phyloP scores from a whole-genome alignment of 164 flowering plant genomes.

The Buxus sempervirens region DNA sequence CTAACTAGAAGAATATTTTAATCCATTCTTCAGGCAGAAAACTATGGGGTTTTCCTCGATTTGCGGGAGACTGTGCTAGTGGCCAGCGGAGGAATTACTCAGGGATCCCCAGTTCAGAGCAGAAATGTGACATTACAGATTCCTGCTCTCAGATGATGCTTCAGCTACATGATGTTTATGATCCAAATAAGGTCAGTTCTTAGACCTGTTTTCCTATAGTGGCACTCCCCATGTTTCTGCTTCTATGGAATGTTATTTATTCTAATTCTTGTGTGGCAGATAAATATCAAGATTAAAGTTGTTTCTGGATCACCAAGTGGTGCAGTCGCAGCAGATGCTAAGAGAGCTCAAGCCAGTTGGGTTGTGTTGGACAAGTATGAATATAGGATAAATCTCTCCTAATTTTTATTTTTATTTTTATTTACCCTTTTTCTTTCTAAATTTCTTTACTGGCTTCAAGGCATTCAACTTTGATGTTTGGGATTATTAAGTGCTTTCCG shows the following conservation, averaged over 20 bases:
- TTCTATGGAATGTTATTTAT: not conserved
- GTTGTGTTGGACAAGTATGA: constrained; percentile 95
- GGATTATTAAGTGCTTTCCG: not conserved
- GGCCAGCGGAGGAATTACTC: constrained; percentile 54
- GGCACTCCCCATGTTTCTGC: not conserved
- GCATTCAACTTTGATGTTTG: not conserved
- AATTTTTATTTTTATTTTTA: too few relatives aligned
- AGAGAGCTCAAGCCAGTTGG: constrained; percentile 76
- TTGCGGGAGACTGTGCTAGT: constrained; percentile 95
- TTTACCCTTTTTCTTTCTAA: too few relatives aligned
- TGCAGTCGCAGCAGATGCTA: constrained; percentile 91
- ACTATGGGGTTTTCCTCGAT: constrained; percentile 87
- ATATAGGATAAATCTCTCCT: not conserved
- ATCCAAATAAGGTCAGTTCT: constrained; percentile 75
- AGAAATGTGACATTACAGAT: constrained; percentile 75
- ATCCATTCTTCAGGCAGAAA: constrained; percentile 56
- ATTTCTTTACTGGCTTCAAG: too few relatives aligned
- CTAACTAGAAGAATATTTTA: not conserved
- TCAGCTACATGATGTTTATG: constrained; percentile 91
- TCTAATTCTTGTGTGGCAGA: constrained; percentile 32
- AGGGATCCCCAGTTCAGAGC: constrained; percentile 63
- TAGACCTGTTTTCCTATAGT: not conserved
- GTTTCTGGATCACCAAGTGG: constrained; percentile 83
- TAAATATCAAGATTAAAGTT: constrained; percentile 82
- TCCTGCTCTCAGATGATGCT: constrained; percentile 97